Conservation (phyloP, 108 stramenopile genomes). For the Aurantiochytrium sp. region DNA sequence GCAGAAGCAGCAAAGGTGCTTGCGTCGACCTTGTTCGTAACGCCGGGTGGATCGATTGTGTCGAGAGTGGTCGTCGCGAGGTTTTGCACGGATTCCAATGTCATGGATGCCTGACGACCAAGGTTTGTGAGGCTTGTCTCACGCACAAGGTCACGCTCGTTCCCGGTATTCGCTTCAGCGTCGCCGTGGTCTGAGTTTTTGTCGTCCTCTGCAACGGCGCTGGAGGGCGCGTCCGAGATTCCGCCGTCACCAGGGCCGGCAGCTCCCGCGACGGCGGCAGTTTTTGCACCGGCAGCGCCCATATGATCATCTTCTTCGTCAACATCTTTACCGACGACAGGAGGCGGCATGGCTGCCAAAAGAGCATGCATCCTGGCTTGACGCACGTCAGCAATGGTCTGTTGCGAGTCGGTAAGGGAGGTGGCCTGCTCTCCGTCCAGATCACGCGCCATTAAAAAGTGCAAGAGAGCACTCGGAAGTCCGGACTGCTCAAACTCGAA, state of each 20-base stretch:
- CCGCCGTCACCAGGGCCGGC: neutral
- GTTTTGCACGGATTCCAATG: neutral
- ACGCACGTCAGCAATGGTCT: neutral
- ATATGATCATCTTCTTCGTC: neutral
- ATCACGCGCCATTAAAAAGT: neutral
- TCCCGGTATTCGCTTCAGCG: neutral
- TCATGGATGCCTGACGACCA: conserved; percentile 5
- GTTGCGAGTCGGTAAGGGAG: too few relatives aligned
- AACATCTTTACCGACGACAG: neutral
- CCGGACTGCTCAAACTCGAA: conserved; percentile 11
- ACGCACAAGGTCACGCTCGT: neutral
- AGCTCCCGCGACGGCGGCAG: neutral
- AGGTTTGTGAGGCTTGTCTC: neutral
- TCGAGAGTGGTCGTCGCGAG: neutral
- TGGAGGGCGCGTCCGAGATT: neutral
- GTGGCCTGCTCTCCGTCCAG: neutral
- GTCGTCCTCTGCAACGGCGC: neutral
- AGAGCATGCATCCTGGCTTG: conserved; percentile 11
- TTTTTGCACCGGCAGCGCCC: neutral
- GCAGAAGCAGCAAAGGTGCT: neutral
- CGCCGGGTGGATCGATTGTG: neutral
- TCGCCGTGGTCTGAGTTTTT: neutral
- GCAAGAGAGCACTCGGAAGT: neutral
- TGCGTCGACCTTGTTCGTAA: neutral
- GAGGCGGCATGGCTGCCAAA: neutral